Evolutionary conservation across 2,329 filamentous ascomycete genomes (phyloP), one percentile per base, ranked within the genome.

Genomic region (Microdochium trichocladiopsis): DNA sequence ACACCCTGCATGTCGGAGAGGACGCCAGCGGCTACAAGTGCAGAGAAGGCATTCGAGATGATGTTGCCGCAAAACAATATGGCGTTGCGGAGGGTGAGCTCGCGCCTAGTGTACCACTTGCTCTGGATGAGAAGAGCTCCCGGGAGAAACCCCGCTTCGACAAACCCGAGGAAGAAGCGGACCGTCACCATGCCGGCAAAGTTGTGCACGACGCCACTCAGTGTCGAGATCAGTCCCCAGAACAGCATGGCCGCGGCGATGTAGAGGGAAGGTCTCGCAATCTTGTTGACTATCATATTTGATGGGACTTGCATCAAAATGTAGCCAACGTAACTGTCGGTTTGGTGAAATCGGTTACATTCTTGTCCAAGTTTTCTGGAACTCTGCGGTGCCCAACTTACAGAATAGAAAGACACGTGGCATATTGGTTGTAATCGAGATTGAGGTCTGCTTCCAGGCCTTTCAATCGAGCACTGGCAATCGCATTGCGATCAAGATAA

Each of bases 401-500:
- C 12, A 45, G 18, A 22, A 45, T 45, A 16, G 41, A 45, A 3
- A 45, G 41, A 22, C 41, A 45, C 4, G 41, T 45, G 41, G 41
- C 41, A 45, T 88, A 88, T 63, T 88, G 71, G 2, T 74, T 76
- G 58, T 79, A 70, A 41, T 66, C 66, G 55, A 87, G 71, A 2
- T 71, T 63, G 22, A 87, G 68, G 50, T 88, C 85, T 9, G 73
- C 71, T 52, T 86, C 79, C 21, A 89, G 70, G 5, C 84, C 84
- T 61, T 82, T 80, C 50, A 88, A 73, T 22, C 80, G 76, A 1
- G 86, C 86, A 1, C 83, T 77, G 2, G 83, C 83, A 56, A 88
- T 86, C 65, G 87, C 86, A 64, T 86, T 86, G 33, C 83, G 73
- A 60, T 86, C 83, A 25, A 84, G 73, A 66, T 88, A 90, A 69